Evolutionary conservation across 306 rosid genomes (phyloP).

Genomic region (Parietaria judaica): DNA sequence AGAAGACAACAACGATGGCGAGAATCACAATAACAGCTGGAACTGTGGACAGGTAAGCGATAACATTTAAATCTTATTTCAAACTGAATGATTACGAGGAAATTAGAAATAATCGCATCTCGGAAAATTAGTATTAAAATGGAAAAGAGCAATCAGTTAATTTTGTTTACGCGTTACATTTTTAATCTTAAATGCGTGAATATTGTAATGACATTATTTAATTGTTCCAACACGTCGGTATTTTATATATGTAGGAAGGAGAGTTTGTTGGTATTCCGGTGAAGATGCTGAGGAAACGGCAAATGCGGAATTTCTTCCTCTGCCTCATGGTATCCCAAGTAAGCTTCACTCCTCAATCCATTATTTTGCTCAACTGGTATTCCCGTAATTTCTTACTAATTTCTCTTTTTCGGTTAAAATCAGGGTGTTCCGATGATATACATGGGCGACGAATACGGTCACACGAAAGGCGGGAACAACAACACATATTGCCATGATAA

Average conservation of each 20-base stretch:
- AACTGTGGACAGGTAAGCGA: conserved; percentile 82
- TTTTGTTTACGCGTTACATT: too few relatives aligned
- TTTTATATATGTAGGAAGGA: conserved; percentile 59
- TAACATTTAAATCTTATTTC: not conserved
- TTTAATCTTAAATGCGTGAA: not conserved
- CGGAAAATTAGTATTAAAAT: too few relatives aligned
- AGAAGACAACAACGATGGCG: conserved; percentile 94
- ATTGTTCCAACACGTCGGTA: not conserved
- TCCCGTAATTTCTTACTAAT: not conserved
- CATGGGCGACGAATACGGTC: conserved; percentile 99
- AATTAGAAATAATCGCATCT: too few relatives aligned
- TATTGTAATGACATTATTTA: not conserved
- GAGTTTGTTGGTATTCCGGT: conserved; percentile 57
- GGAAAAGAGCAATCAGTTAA: too few relatives aligned
- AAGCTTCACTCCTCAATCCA: conserved; percentile 11
- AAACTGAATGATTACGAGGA: too few relatives aligned
- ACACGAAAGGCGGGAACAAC: conserved; percentile 97
- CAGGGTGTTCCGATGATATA: conserved; percentile 95
- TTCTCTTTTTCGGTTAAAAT: conserved; percentile 2
- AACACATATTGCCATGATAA: conserved; percentile 96
- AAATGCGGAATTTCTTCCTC: conserved; percentile 81
- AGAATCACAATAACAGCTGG: conserved; percentile 96
- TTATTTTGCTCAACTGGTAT: not conserved
- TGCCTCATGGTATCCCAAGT: conserved; percentile 96
- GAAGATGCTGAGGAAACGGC: conserved; percentile 75